phyloP scores from a whole-genome alignment of 805 yeast genomes.

The Starmerella stigmatis region DNA sequence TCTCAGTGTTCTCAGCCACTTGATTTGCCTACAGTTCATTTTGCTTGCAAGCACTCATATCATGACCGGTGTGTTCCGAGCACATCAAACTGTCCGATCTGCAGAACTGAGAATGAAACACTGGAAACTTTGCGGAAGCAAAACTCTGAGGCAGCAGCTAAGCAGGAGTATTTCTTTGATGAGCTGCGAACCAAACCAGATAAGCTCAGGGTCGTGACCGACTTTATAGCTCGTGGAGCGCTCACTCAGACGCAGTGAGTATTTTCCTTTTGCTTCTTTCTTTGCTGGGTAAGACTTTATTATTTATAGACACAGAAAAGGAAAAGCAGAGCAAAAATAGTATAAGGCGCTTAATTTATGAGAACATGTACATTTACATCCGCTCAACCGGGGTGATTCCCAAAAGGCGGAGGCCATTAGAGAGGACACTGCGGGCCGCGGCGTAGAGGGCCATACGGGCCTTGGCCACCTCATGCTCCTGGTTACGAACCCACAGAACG shows the following conservation, averaged over 20 bases:
- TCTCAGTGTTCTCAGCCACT: slow-evolving; percentile 52
- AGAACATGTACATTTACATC: slow-evolving; percentile 60
- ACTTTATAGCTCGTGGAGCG: slow-evolving; percentile 81
- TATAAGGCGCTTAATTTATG: too few relatives aligned
- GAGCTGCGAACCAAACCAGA: slow-evolving; percentile 45
- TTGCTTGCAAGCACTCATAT: slow-evolving; percentile 75
- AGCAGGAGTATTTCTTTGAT: slow-evolving; percentile 52
- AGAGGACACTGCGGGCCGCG: slow-evolving; percentile 78
- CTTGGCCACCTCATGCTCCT: slow-evolving; percentile 68
- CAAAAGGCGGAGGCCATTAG: slow-evolving; percentile 78
- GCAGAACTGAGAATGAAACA: slow-evolving; percentile 62
- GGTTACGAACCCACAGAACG: slow-evolving; percentile 94
- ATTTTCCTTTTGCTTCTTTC: not conserved
- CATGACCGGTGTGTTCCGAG: slow-evolving; percentile 62
- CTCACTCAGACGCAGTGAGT: slow-evolving; percentile 32
- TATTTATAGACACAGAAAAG: not conserved
- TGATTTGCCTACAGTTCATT: slow-evolving; percentile 72
- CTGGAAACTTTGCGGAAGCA: slow-evolving; percentile 46
- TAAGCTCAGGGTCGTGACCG: slow-evolving; percentile 64
- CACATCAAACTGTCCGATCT: slow-evolving; percentile 55
- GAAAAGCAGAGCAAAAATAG: not conserved
- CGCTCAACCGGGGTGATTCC: slow-evolving; percentile 98
- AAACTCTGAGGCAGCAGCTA: slow-evolving; percentile 52
- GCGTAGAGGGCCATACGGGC: slow-evolving; percentile 89
- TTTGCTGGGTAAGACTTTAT: too few relatives aligned